Conservation (phyloP, 2,329 filamentous ascomycete genomes). For the Clonostachys sp. region DNA sequence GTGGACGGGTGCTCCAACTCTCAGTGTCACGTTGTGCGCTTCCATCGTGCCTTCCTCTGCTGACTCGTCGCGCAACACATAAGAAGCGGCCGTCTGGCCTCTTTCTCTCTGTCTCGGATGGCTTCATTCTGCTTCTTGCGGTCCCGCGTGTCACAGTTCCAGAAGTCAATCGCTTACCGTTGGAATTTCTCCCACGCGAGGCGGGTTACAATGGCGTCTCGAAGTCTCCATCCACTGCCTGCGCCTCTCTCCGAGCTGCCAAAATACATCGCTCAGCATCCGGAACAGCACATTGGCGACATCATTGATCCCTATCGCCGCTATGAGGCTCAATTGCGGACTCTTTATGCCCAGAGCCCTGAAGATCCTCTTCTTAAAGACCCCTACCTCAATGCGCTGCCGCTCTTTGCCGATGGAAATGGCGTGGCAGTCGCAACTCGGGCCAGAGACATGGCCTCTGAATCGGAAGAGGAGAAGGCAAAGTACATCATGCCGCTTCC, state of each 20-base stretch:
- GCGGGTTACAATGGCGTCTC: constrained; percentile 22
- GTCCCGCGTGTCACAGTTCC: too few species aligned
- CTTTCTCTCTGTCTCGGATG: too few species aligned
- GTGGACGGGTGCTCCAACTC: too few species aligned
- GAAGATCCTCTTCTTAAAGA: constrained; percentile 52
- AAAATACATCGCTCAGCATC: constrained; percentile 50
- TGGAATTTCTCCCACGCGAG: too few species aligned
- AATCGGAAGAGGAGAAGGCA: constrained; percentile 55
- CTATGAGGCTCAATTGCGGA: constrained; percentile 63
- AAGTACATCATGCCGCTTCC: constrained; percentile 68
- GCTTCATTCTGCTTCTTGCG: too few species aligned
- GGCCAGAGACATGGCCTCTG: constrained; percentile 52
- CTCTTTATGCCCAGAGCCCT: constrained; percentile 67
- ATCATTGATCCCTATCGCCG: constrained; percentile 62
- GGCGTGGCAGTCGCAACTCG: constrained; percentile 51
- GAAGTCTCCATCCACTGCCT: constrained; percentile 37
- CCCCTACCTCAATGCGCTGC: constrained; percentile 57
- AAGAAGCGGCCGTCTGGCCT: too few species aligned
- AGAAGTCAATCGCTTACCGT: too few species aligned
- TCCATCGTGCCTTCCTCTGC: too few species aligned
- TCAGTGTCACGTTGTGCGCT: too few species aligned
- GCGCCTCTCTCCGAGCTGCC: constrained; percentile 37
- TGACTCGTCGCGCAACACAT: too few species aligned
- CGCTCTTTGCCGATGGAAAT: constrained; percentile 57
- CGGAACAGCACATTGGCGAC: constrained; percentile 46